Percentiles rank a stretch among this genome's conserved stretches.
Evolutionary conservation across 2,329 filamentous ascomycete genomes (phyloP).

Genomic region (Monilinia fructigena): DNA sequence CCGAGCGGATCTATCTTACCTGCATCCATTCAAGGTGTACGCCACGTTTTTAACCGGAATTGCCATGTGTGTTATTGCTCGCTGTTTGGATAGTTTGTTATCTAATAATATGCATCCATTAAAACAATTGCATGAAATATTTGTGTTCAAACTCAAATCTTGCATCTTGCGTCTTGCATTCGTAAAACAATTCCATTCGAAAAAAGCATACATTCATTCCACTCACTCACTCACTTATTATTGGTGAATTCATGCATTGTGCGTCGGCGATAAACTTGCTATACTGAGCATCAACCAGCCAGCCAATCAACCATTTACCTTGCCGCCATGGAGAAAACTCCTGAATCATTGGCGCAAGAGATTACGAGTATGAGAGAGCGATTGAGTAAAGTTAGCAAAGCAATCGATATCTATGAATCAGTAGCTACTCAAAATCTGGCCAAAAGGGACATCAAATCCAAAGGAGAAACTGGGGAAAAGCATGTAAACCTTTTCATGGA

Average conservation of each 20-base stretch:
- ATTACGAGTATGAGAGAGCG: constrained; percentile 17
- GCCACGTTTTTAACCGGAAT: background rate
- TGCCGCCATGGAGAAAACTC: constrained; percentile 7
- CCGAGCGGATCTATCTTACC: background rate
- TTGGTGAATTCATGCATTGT: background rate
- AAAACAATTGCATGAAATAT: background rate
- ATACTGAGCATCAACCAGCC: background rate
- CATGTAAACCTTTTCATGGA: constrained; percentile 19
- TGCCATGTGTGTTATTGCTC: background rate
- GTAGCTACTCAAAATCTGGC: background rate
- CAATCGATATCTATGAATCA: constrained; percentile 14
- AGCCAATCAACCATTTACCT: background rate
- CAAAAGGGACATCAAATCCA: background rate
- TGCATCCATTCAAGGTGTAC: no score
- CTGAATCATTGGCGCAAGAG: constrained; percentile 16
- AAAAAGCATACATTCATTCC: background rate
- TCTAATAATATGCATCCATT: background rate
- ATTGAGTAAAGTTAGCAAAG: constrained; percentile 12
- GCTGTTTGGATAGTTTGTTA: background rate
- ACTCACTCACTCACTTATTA: background rate
- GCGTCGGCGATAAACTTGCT: background rate
- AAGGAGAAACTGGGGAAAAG: constrained; percentile 9
- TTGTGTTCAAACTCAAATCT: background rate
- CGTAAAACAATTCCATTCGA: background rate
- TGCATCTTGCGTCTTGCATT: background rate